Conservation (phyloP, 1,284 basidiomycete species). For the Athelia psychrophila region DNA sequence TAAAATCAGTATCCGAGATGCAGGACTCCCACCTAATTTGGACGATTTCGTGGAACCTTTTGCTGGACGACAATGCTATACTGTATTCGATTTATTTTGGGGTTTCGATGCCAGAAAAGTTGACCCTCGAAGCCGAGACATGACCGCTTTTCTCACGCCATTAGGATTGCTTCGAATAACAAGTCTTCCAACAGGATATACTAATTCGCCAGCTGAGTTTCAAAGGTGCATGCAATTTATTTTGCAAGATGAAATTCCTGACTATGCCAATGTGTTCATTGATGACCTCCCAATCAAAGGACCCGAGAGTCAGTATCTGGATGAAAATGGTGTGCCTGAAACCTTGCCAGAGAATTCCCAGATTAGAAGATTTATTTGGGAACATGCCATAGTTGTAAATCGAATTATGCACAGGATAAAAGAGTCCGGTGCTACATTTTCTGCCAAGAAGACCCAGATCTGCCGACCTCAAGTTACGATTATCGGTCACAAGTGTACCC, state of each 20-base stretch:
- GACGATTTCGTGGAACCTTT: slow-evolving; percentile 16
- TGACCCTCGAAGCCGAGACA: slow-evolving; percentile 10
- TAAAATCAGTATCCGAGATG: slow-evolving; percentile 18
- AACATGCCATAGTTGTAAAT: slow-evolving; percentile 26
- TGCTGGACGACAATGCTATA: slow-evolving; percentile 15
- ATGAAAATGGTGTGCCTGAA: slow-evolving; percentile 17
- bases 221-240: slow-evolving; percentile 33
- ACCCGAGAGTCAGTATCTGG: slow-evolving; percentile 7
- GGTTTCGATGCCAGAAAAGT: slow-evolving; percentile 17
- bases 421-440: slow-evolving; percentile 17
- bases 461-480: slow-evolving; percentile 18
- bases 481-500: slow-evolving; percentile 21
- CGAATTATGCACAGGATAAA: slow-evolving; percentile 22
- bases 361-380: slow-evolving; percentile 28
- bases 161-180: slow-evolving; percentile 28
- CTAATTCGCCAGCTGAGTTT: slow-evolving; percentile 32
- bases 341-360: slow-evolving; percentile 18
- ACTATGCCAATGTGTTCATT: slow-evolving; percentile 22
- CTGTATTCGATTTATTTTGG: slow-evolving; percentile 14
- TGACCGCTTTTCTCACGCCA: slow-evolving; percentile 19
- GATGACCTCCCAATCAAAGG: slow-evolving; percentile 13
- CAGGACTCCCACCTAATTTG: slow-evolving; percentile 27
- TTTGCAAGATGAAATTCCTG: slow-evolving; percentile 21
- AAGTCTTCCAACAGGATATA: slow-evolving; percentile 32
- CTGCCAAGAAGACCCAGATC: slow-evolving; percentile 19